Evolutionary conservation across 1,139 yeast species (phyloP), one percentile per base, ranked within the genome.

Genomic region (Scheffersomyces parashehatae): DNA sequence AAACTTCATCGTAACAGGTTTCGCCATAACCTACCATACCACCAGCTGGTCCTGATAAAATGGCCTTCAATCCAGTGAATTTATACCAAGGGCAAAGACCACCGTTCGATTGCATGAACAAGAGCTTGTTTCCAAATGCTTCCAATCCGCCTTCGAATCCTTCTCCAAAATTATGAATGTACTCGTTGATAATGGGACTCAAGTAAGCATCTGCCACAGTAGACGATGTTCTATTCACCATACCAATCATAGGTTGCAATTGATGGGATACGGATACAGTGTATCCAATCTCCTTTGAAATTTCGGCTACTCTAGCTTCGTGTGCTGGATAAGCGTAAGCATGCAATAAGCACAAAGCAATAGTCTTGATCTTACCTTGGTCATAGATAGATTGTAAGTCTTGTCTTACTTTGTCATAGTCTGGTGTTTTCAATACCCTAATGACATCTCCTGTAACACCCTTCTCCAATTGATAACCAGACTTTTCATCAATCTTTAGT

Each of bases 21-120:
- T 64, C 63, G 1, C 77, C 79, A 48, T 62, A 71, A 0, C 79
- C 79, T n/a, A 74, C 79, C 68, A 74, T 68, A 28, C 79, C 79
- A 35, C 79, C 79, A 29, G 79, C 79, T 7, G 79, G 79, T 1
- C 79, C 79, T 2, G 78, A 73, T 32, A 74, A 62, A 35, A 74
- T 72, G 1, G 79, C 78, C 48, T 70, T 71, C 39, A 74, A 60
- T 1, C 79, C 79, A 3, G 77, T 70, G 52, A 74, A 74, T 45
- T 69, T 68, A 48, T 73, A 70, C 75, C 78, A 73, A 4, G 76
- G 77, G 50, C 77, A 70, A 44, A 74, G 63, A 0, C 79, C 79
- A 39, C 79, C 79, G 51, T 74, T 74, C 39, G 75, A 68, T 52
- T 73, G 78, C 79, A 74, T 74, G 53, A 74, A 74, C 38, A 72